These are phyloP conservation scores for Neospora caninum DNA, from an alignment of 169 alveolate genomes.

Conservation along the genomic window DNA sequence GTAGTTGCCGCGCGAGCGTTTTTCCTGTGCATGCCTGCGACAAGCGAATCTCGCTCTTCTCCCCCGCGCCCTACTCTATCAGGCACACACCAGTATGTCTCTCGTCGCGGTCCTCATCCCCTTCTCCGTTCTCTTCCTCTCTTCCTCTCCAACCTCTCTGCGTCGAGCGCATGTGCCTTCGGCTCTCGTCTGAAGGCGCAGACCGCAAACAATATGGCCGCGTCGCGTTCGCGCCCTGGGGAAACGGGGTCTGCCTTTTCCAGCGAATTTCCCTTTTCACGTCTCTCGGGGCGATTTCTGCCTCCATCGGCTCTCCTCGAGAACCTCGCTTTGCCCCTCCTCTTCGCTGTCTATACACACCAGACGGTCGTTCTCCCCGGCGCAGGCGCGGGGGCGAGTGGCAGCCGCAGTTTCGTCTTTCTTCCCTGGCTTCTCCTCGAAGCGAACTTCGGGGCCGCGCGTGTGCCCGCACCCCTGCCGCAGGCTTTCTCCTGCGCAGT, in stretches of 20 bases:
- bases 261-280: not conserved
- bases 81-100: too few relatives aligned
- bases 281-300: not conserved
- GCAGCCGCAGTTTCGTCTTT: slow-evolving; percentile 20
- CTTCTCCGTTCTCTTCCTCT: too few relatives aligned
- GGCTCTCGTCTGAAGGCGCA: not conserved
- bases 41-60: too few relatives aligned
- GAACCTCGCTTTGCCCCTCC: not conserved
- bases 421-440: slow-evolving; percentile 19
- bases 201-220: too few relatives aligned
- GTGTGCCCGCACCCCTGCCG: not conserved
- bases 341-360: not conserved
- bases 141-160: too few relatives aligned
- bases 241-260: too few relatives aligned
- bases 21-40: too few relatives aligned
- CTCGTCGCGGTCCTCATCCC: too few relatives aligned
- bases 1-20: too few relatives aligned
- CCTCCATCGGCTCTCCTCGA: slow-evolving; percentile 3
- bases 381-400: not conserved
- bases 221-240: too few relatives aligned
- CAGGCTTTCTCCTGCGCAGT: not conserved
- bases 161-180: too few relatives aligned
- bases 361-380: not conserved
- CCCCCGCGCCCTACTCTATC: too few relatives aligned
- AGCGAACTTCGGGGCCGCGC: not conserved